These are phyloP conservation scores for Ailanthus altissimus DNA, from an alignment of 345 rosid species.

Conservation along the genomic window DNA sequence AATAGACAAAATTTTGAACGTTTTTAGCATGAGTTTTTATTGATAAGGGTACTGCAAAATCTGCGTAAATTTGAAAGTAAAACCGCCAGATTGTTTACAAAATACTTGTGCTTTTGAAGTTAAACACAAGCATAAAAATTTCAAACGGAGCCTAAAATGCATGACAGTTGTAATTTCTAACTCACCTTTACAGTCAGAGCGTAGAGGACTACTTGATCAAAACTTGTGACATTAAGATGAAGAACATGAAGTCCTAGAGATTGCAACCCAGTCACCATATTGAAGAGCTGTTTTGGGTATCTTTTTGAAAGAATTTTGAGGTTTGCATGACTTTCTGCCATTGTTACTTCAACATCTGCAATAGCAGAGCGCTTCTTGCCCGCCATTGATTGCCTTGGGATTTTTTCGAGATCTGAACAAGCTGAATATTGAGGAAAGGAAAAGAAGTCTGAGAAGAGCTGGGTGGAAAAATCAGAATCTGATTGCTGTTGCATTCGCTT, in stretches of 20 bases:
- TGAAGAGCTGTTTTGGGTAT: constrained; percentile 53
- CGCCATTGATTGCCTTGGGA: constrained; percentile 15
- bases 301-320: constrained; percentile 51
- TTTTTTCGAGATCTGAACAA: background rate
- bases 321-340: constrained; percentile 59
- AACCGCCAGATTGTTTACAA: no score
- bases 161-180: background rate
- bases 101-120: no score
- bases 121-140: no score
- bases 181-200: constrained; percentile 61
- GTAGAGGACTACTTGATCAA: constrained; percentile 47
- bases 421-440: constrained; percentile 58
- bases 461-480: constrained; percentile 7
- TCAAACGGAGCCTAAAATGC: no score
- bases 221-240: constrained; percentile 61
- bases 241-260: constrained; percentile 48
- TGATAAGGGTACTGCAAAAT: no score
- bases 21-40: no score
- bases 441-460: constrained; percentile 51
- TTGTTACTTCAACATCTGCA: constrained; percentile 66
- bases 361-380: constrained; percentile 20
- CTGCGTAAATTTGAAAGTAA: no score
- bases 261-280: constrained; percentile 48
- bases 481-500: constrained; percentile 24
- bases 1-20: no score